phyloP scores from a whole-genome alignment of 106 monocot genomes.

The Agapanthus africanus region DNA sequence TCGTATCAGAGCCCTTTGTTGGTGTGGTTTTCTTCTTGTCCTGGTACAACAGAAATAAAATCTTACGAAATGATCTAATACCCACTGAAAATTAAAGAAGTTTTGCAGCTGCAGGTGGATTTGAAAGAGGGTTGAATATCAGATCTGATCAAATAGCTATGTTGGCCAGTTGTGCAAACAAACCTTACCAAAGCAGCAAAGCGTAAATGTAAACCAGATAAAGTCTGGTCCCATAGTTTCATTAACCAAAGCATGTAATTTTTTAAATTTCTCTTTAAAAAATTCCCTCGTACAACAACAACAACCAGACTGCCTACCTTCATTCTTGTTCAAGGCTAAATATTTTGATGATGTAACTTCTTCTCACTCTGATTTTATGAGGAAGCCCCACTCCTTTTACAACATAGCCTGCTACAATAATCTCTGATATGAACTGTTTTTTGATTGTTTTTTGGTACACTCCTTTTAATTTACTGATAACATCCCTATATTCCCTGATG shows the following conservation, averaged over 20 bases:
- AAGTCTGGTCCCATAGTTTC: neutral
- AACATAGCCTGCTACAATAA: no score
- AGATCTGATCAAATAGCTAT: neutral
- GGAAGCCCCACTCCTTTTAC: no score
- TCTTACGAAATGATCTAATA: neutral
- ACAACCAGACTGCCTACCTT: neutral
- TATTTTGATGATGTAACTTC: no score
- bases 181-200: neutral
- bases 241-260: conserved; percentile 1
- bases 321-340: no score
- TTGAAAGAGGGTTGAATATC: no score
- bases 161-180: neutral
- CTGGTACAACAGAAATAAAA: conserved; percentile 27
- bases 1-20: conserved; percentile 70
- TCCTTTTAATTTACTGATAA: no score
- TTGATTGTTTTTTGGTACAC: no score
- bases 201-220: neutral
- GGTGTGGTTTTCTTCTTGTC: conserved; percentile 79
- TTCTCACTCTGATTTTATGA: no score
- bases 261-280: no score
- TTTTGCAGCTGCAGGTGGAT: no score
- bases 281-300: neutral
- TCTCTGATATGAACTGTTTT: no score
- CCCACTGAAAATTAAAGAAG: neutral
- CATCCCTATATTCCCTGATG: no score